phyloP scores from a whole-genome alignment of 257 asterid species.

The Nicotiana undulata region DNA sequence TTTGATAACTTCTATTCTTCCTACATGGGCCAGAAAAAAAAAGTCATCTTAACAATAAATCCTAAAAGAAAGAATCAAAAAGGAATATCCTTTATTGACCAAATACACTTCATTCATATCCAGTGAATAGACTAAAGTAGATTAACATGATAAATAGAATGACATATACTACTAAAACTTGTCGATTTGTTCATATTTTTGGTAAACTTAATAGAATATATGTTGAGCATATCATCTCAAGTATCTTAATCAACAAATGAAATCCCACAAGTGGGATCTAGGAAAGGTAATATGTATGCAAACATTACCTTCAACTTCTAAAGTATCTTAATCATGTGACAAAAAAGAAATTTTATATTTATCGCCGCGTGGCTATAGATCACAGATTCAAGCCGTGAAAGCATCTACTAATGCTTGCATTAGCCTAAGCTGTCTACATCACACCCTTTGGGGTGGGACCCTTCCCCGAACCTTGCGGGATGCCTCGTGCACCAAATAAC shows the following conservation, averaged over 20 bases:
- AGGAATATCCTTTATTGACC: background rate
- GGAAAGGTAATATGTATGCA: no score
- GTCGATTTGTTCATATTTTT: background rate
- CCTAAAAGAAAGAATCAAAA: background rate
- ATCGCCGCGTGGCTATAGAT: background rate
- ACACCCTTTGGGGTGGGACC: no score
- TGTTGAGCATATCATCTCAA: background rate
- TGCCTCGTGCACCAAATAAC: no score
- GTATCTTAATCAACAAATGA: background rate
- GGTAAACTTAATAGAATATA: background rate
- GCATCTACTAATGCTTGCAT: no score
- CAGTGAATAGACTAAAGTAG: background rate
- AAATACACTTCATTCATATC: background rate
- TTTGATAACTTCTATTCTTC: background rate
- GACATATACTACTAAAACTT: background rate
- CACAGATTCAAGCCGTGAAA: no score
- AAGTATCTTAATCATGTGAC: background rate
- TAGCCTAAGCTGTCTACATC: no score
- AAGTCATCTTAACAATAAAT: background rate
- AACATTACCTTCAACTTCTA: no score
- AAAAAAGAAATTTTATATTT: background rate
- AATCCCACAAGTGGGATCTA: no score
- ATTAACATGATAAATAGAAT: background rate
- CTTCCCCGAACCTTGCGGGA: no score
- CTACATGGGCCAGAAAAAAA: background rate